Percentiles rank a stretch among this genome's conserved stretches.
phyloP scores from a whole-genome alignment of 345 rosid genomes.

The Aurinia saxatilis region DNA sequence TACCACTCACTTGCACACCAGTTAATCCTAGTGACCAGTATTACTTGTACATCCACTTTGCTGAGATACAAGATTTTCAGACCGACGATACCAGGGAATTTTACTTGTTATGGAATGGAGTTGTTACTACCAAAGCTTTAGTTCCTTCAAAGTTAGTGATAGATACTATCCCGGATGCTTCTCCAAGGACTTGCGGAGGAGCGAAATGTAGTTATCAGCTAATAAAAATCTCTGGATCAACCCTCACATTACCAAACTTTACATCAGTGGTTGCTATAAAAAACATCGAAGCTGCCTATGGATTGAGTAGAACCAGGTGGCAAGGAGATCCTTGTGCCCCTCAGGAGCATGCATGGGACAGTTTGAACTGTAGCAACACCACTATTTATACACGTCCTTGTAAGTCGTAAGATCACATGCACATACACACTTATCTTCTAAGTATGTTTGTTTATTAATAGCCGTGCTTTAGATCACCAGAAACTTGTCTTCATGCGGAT shows the following conservation, averaged over 20 bases:
- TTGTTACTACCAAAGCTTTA: background rate
- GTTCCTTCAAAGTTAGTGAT: conserved; percentile 8
- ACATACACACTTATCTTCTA: background rate
- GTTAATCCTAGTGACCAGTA: background rate
- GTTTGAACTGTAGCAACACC: background rate
- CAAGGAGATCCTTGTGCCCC: conserved; percentile 20
- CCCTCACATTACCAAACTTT: background rate
- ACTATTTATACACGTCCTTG: background rate
- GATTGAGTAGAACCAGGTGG: background rate
- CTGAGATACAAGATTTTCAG: background rate
- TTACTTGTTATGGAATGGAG: background rate
- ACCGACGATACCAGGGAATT: background rate
- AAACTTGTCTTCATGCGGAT: conserved; percentile 38
- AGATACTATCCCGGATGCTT: background rate
- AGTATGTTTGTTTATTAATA: no score
- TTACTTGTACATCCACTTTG: background rate
- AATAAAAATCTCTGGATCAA: conserved; percentile 8
- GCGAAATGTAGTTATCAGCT: background rate
- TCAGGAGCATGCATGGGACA: background rate
- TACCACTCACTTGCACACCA: background rate
- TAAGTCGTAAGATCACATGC: background rate
- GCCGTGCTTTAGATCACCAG: background rate
- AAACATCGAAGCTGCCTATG: background rate
- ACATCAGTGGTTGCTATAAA: background rate
- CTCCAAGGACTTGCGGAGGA: background rate